Percentiles rank a stretch among this genome's conserved stretches.
These are phyloP conservation scores for Thecaphora thlaspeos DNA, from an alignment of 1,284 basidiomycete species.

Conservation along the genomic window DNA sequence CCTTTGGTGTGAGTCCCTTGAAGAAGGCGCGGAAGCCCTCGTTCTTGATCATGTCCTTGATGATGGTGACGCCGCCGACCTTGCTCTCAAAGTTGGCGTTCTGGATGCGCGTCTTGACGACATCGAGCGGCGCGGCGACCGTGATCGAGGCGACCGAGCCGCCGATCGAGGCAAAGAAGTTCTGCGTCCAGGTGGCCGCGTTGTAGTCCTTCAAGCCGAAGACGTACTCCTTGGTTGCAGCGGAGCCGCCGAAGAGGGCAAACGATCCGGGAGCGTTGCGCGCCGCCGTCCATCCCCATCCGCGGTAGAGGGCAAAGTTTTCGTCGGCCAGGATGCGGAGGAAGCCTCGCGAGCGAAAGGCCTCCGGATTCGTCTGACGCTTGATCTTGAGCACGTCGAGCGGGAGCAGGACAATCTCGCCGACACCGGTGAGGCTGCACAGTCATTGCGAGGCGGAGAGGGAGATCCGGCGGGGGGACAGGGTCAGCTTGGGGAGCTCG, in stretches of 20 bases:
- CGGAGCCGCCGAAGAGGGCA: conserved; percentile 87
- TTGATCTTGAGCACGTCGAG: conserved; percentile 98
- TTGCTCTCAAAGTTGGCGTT: conserved; percentile 96
- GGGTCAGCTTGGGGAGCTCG: too few relatives aligned
- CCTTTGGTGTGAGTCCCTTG: conserved; percentile 80
- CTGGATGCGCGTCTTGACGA: conserved; percentile 84
- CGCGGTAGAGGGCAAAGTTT: conserved; percentile 83
- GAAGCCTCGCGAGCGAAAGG: conserved; percentile 67
- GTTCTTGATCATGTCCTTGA: conserved; percentile 82
- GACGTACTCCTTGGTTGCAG: conserved; percentile 88
- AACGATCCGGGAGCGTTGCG: conserved; percentile 95
- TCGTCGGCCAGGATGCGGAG: conserved; percentile 88
- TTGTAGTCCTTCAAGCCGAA: conserved; percentile 86
- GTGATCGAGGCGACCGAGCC: conserved; percentile 95
- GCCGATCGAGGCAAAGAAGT: conserved; percentile 73
- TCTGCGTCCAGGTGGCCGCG: conserved; percentile 90
- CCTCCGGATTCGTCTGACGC: conserved; percentile 62
- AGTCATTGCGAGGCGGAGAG: too few relatives aligned
- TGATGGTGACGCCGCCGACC: conserved; percentile 76
- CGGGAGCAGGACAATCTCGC: conserved; percentile 92
- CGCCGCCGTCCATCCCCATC: conserved; percentile 98
- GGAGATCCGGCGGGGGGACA: too few relatives aligned
- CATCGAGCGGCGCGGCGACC: conserved; percentile 91
- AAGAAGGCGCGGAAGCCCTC: conserved; percentile 88
- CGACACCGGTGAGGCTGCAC: conserved; percentile 63